Percentiles rank a stretch among this genome's conserved stretches.
These are phyloP conservation scores for rapeseed (Brassica napus) DNA, from an alignment of 345 rosid genomes.

Conservation along the genomic window DNA sequence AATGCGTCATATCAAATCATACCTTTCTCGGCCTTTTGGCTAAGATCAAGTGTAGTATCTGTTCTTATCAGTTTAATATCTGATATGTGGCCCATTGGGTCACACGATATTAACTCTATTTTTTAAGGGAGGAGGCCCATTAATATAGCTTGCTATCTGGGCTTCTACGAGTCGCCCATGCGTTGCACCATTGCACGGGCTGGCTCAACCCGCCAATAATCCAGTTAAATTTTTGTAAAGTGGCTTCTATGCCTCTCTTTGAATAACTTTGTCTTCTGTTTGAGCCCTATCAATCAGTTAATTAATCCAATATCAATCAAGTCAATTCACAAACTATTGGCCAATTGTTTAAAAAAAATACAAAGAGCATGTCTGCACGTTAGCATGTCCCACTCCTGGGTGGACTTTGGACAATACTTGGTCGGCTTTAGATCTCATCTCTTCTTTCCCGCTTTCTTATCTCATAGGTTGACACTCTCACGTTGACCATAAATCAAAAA, in stretches of 20 bases:
- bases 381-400: background rate
- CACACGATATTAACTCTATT: conserved; percentile 39
- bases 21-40: conserved; percentile 74
- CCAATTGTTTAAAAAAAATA: background rate
- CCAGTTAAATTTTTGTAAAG: background rate
- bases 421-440: conserved; percentile 9
- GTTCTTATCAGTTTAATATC: conserved; percentile 70
- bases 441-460: background rate
- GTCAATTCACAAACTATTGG: background rate
- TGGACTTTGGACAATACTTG: conserved; percentile 9
- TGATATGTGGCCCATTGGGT: conserved; percentile 43
- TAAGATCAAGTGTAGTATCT: conserved; percentile 70
- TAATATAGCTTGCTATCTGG: conserved; percentile 30
- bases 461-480: background rate
- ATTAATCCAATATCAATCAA: background rate
- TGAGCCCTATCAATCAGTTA: too few species aligned
- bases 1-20: conserved; percentile 7
- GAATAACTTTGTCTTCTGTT: too few species aligned
- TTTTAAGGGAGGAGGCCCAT: background rate
- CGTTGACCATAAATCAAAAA: conserved; percentile 5
- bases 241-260: too few species aligned
- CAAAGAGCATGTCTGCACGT: conserved; percentile 15
- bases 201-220: conserved; percentile 23
- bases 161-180: conserved; percentile 11
- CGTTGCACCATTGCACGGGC: conserved; percentile 33